Evolutionary conservation across 345 rosid genomes (phyloP).

Genomic region (Sisymbrium irio): DNA sequence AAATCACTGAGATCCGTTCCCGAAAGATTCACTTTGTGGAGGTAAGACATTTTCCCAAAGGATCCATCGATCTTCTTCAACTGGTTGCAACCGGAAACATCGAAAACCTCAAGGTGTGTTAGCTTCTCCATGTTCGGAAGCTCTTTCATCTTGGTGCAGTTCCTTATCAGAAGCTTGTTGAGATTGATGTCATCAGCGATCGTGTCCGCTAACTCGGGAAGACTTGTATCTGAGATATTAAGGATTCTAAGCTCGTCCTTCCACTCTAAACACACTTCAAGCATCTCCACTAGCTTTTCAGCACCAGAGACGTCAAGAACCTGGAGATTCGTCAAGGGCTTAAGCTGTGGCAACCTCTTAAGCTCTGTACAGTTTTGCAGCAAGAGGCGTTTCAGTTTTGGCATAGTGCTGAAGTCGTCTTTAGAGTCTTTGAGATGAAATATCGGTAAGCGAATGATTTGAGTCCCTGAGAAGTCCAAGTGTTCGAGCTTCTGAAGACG

Average conservation of each 20-base stretch:
- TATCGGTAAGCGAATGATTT: constrained; percentile 40
- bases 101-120: constrained; percentile 42
- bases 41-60: constrained; percentile 15
- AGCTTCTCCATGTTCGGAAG: constrained; percentile 33
- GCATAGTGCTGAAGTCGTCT: background rate
- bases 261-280: constrained; percentile 33
- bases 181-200: constrained; percentile 24
- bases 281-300: constrained; percentile 29
- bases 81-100: constrained; percentile 43
- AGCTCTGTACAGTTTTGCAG: constrained; percentile 28
- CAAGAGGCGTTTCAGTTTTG: constrained; percentile 29
- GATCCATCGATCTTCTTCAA: constrained; percentile 20
- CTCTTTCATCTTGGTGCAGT: constrained; percentile 33
- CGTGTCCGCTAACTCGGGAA: constrained; percentile 32
- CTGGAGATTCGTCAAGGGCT: constrained; percentile 26
- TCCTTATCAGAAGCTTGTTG: constrained; percentile 37
- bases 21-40: constrained; percentile 27
- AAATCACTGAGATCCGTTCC: constrained; percentile 5
- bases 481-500: constrained; percentile 36
- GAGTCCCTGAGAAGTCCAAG: constrained; percentile 45
- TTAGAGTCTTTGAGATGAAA: constrained; percentile 21
- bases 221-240: constrained; percentile 41
- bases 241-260: constrained; percentile 41
- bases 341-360: constrained; percentile 27
- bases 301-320: constrained; percentile 41